Evolutionary conservation across 2,329 filamentous ascomycete species (phyloP).

Genomic region (Coniosporium tulheliwenetii): DNA sequence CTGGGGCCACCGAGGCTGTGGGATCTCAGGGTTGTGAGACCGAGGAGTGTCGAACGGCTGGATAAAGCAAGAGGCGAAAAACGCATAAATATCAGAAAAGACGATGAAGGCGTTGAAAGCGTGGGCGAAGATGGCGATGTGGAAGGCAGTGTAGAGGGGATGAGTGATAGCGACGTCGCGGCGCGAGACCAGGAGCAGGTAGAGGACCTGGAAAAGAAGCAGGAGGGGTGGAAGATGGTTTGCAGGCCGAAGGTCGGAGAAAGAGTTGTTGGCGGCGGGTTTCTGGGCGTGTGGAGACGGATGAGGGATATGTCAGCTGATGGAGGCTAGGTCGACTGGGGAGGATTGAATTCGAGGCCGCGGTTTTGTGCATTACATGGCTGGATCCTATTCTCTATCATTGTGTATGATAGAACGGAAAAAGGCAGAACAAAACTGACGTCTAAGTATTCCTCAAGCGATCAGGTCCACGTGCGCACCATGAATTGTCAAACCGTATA

Average conservation of each 20-base stretch:
- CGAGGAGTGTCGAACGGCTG: slow-evolving; percentile 13
- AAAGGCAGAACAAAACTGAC: too few relatives aligned
- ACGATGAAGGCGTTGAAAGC: neutral
- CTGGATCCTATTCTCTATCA: too few relatives aligned
- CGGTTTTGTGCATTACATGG: too few relatives aligned
- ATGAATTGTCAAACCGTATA: too few relatives aligned
- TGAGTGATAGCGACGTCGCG: neutral
- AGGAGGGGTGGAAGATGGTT: slow-evolving; percentile 13
- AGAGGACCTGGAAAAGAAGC: neutral
- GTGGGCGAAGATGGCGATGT: slow-evolving; percentile 1
- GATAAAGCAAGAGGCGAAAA: slow-evolving; percentile 2
- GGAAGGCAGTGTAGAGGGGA: slow-evolving; percentile 1
- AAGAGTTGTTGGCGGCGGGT: slow-evolving; percentile 19
- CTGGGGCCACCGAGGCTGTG: slow-evolving; percentile 40
- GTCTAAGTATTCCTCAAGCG: too few relatives aligned
- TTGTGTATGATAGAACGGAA: too few relatives aligned
- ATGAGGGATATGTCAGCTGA: slow-evolving; percentile 1
- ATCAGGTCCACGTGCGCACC: too few relatives aligned
- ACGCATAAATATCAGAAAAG: slow-evolving; percentile 1
- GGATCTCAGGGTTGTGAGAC: slow-evolving; percentile 41
- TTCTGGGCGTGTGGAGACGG: slow-evolving; percentile 20
- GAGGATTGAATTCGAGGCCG: too few relatives aligned
- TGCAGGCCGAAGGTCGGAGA: slow-evolving; percentile 24
- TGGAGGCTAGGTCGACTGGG: neutral
- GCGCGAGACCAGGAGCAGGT: neutral